phyloP scores from a whole-genome alignment of 2,329 filamentous ascomycete genomes.

The Colletotrichum sp. region DNA sequence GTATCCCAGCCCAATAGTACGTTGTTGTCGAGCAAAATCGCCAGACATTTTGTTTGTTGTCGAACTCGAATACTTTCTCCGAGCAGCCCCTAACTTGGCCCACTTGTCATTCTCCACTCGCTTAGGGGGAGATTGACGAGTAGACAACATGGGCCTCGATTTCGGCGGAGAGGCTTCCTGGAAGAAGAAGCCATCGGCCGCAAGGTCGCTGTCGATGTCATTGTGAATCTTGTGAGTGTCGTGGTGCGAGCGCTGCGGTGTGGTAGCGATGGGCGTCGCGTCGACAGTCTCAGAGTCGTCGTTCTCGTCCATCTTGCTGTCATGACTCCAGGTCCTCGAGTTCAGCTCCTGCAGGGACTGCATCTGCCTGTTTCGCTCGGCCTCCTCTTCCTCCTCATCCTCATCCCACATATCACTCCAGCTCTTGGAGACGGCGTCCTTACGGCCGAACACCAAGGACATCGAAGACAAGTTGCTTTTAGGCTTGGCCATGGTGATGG shows the following conservation, averaged over 20 bases:
- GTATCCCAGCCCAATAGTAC: slow-evolving; percentile 51
- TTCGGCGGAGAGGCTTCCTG: slow-evolving; percentile 62
- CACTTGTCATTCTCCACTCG: slow-evolving; percentile 77
- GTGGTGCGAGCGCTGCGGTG: slow-evolving; percentile 43
- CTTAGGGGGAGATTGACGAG: slow-evolving; percentile 70
- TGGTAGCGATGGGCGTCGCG: slow-evolving; percentile 37
- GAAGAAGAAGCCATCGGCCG: slow-evolving; percentile 75
- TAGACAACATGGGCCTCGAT: neutral
- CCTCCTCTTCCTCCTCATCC: slow-evolving; percentile 78
- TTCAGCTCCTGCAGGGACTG: slow-evolving; percentile 69
- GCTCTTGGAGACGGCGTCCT: slow-evolving; percentile 89
- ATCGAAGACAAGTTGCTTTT: slow-evolving; percentile 71
- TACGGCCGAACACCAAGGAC: slow-evolving; percentile 80
- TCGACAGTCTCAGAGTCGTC: slow-evolving; percentile 47
- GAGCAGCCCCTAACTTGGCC: slow-evolving; percentile 84
- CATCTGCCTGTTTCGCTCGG: slow-evolving; percentile 66
- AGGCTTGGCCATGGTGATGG: slow-evolving; percentile 81
- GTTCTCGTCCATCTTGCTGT: slow-evolving; percentile 61
- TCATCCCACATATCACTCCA: slow-evolving; percentile 99
- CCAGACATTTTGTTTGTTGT: slow-evolving; percentile 56
- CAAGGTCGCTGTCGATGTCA: slow-evolving; percentile 67
- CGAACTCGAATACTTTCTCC: slow-evolving; percentile 67
- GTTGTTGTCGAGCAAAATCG: slow-evolving; percentile 51
- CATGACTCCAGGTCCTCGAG: slow-evolving; percentile 79
- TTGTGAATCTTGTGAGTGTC: slow-evolving; percentile 33